phyloP scores from a whole-genome alignment of 2,329 filamentous ascomycete genomes.

The Paraphaeosphaeria sporulosa region DNA sequence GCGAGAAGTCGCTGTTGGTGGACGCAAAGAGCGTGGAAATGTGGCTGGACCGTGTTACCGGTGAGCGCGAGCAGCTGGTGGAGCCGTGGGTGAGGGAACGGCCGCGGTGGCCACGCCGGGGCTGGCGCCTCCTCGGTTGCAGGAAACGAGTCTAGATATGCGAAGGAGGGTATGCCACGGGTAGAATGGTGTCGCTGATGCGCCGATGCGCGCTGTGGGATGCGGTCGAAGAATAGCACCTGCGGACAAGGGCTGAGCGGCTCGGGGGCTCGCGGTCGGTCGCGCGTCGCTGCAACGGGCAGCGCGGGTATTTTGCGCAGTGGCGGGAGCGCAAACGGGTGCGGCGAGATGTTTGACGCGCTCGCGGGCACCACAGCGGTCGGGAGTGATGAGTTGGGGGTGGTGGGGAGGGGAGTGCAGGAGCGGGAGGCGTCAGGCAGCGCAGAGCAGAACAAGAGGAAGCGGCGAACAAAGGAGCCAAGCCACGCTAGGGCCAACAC shows the following conservation, averaged over 20 bases:
- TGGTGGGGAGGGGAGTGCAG: constrained; percentile 34
- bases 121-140: constrained; percentile 34
- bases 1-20: not conserved
- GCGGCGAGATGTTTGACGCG: constrained; percentile 39
- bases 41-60: constrained; percentile 22
- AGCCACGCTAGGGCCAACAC: not conserved
- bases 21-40: not conserved
- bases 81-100: constrained; percentile 25
- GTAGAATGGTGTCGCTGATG: constrained; percentile 29
- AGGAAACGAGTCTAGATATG: constrained; percentile 23
- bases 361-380: constrained; percentile 44
- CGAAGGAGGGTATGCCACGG: constrained; percentile 28
- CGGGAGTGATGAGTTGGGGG: constrained; percentile 39
- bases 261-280: constrained; percentile 35
- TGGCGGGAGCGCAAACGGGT: constrained; percentile 33
- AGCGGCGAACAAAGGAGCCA: constrained; percentile 17
- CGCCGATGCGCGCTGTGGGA: constrained; percentile 44
- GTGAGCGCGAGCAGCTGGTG: constrained; percentile 16
- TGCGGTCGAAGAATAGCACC: constrained; percentile 37
- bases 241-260: constrained; percentile 40
- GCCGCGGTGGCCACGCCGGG: constrained; percentile 37
- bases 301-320: constrained; percentile 37
- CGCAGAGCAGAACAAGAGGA: constrained; percentile 4
- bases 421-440: constrained; percentile 18
- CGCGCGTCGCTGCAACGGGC: constrained; percentile 32